phyloP scores from a whole-genome alignment of 2,329 filamentous ascomycete species.

The Penicillium frequentans region DNA sequence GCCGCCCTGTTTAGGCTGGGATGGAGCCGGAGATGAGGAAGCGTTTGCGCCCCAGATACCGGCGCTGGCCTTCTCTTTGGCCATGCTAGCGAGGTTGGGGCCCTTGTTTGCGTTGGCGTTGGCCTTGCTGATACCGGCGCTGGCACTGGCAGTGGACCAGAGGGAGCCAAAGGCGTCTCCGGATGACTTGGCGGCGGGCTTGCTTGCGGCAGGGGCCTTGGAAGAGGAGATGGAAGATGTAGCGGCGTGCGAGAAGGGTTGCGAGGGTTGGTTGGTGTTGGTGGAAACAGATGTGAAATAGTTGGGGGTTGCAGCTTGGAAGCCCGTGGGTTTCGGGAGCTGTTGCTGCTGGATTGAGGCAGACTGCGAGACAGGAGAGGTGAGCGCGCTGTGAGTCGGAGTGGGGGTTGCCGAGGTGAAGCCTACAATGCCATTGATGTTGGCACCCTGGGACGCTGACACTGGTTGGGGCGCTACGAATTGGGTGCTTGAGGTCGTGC shows the following conservation, averaged over 20 bases:
- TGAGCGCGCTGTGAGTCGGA: slow-evolving; percentile 53
- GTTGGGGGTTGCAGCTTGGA: slow-evolving; percentile 80
- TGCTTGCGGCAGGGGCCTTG: slow-evolving; percentile 44
- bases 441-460: slow-evolving; percentile 76
- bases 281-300: slow-evolving; percentile 82
- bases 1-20: slow-evolving; percentile 30
- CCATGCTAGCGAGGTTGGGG: slow-evolving; percentile 85
- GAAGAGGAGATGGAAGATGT: slow-evolving; percentile 40
- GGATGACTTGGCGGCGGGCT: slow-evolving; percentile 53
- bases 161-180: slow-evolving; percentile 88
- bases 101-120: slow-evolving; percentile 61
- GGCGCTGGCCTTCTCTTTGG: slow-evolving; percentile 95
- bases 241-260: slow-evolving; percentile 35
- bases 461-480: slow-evolving; percentile 83
- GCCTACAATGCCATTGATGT: slow-evolving; percentile 75
- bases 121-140: slow-evolving; percentile 72
- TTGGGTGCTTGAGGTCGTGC: slow-evolving; percentile 58
- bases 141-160: slow-evolving; percentile 69
- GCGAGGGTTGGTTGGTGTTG: slow-evolving; percentile 34
- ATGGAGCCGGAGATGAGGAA: slow-evolving; percentile 49
- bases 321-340: slow-evolving; percentile 61
- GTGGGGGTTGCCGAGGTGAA: slow-evolving; percentile 80
- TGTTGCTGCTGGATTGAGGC: slow-evolving; percentile 37
- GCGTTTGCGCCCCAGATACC: slow-evolving; percentile 86
- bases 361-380: slow-evolving; percentile 53